These are phyloP conservation scores for Elsinoe necatrix DNA, from an alignment of 2,329 filamentous ascomycete genomes.

Conservation along the genomic window DNA sequence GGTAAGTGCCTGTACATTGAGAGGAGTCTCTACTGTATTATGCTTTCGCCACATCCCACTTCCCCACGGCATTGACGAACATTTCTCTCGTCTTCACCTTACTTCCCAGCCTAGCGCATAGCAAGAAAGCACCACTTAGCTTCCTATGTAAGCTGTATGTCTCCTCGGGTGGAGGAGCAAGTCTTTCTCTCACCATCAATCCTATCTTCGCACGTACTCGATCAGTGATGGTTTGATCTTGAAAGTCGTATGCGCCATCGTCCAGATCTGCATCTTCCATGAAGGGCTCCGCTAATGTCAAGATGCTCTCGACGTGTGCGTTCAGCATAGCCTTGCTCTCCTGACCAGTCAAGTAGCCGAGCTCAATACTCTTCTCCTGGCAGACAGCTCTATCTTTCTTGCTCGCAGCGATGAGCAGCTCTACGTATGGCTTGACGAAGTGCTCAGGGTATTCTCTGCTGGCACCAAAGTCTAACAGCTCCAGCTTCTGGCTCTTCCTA, in stretches of 20 bases:
- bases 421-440: conserved; percentile 74
- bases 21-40: not conserved
- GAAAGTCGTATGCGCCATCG: conserved; percentile 86
- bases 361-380: conserved; percentile 58
- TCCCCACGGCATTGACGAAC: conserved; percentile 53
- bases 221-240: conserved; percentile 91
- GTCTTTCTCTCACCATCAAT: conserved; percentile 79
- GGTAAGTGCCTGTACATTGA: not conserved
- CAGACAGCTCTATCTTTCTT: conserved; percentile 57
- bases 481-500: conserved; percentile 53
- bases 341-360: conserved; percentile 87
- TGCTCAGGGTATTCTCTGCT: conserved; percentile 72
- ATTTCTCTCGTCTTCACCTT: conserved; percentile 71
- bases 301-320: conserved; percentile 78
- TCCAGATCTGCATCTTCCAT: conserved; percentile 39
- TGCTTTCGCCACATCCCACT: conserved; percentile 26
- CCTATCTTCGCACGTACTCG: conserved; percentile 82
- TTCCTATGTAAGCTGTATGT: conserved; percentile 95
- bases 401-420: conserved; percentile 71
- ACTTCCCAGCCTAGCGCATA: conserved; percentile 81
- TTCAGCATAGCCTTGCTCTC: conserved; percentile 81
- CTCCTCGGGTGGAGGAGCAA: conserved; percentile 90
- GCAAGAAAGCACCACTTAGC: conserved; percentile 84
- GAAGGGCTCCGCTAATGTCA: conserved; percentile 91
- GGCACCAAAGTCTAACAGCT: conserved; percentile 92